Conservation (phyloP, 2,329 filamentous ascomycete genomes). For the Trichophyton mentagrophytes region DNA sequence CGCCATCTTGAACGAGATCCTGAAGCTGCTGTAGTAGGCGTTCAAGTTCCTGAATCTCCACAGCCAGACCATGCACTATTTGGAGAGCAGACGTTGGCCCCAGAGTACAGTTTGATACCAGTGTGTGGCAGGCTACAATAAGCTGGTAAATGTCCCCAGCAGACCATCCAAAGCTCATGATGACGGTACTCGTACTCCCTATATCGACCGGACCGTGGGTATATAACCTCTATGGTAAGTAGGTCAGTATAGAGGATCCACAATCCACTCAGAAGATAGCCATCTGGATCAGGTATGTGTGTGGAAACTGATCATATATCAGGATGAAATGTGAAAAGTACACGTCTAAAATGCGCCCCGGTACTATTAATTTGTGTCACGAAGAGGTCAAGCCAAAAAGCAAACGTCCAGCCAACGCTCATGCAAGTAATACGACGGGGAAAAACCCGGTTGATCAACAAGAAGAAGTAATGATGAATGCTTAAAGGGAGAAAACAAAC, state of each 20-base stretch:
- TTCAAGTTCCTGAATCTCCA: constrained; percentile 11
- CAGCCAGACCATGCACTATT: constrained; percentile 5
- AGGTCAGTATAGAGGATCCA: neutral
- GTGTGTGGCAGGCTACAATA: constrained; percentile 10
- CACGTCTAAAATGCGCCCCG: too few species aligned
- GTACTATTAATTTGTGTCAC: neutral
- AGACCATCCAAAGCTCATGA: constrained; percentile 14
- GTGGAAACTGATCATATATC: neutral
- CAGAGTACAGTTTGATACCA: constrained; percentile 10
- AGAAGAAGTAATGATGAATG: neutral
- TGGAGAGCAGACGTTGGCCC: constrained; percentile 10
- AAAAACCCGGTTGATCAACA: neutral
- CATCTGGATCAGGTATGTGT: neutral
- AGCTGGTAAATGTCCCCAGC: constrained; percentile 12
- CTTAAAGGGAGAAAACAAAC: neutral
- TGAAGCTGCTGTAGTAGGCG: constrained; percentile 8
- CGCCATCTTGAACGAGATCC: constrained; percentile 6
- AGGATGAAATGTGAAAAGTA: neutral
- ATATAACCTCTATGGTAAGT: neutral
- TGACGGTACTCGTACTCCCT: neutral
- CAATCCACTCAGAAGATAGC: neutral
- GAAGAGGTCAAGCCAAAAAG: neutral
- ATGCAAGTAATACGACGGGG: neutral
- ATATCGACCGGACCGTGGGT: neutral
- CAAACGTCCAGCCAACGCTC: neutral